Conservation (phyloP, 768 basidiomycete genomes). For the Leccinum fibrillosum region DNA sequence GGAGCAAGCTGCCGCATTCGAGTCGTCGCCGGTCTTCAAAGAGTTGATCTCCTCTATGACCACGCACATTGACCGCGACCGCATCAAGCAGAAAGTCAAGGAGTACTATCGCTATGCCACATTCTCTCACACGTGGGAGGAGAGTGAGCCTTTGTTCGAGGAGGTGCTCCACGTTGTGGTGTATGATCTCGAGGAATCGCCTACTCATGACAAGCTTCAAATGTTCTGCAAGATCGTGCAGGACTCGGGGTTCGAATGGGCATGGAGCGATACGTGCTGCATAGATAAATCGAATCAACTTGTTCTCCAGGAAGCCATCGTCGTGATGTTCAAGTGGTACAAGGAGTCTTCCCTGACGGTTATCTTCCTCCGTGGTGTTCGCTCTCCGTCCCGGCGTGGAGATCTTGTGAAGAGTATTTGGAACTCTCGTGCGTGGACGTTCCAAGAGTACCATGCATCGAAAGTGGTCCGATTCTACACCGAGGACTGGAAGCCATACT, state of each 20-base stretch:
- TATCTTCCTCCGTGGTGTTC: not conserved
- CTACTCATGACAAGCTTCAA: not conserved
- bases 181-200: not conserved
- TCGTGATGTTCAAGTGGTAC: not conserved
- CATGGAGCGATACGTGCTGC: not conserved
- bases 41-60: not conserved
- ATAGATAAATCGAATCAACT: not conserved
- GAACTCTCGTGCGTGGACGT: not conserved
- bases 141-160: not conserved
- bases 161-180: not conserved
- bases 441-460: not conserved
- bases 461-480: not conserved
- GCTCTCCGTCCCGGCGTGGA: not conserved
- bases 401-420: not conserved
- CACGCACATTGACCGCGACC: not conserved
- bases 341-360: not conserved
- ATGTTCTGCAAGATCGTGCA: not conserved
- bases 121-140: not conserved
- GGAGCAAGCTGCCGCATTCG: not conserved
- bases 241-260: not conserved
- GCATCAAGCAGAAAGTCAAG: not conserved
- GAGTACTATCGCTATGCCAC: not conserved
- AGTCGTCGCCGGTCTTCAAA: not conserved
- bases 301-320: not conserved
- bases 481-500: not conserved